A percentile compares a stretch with the other conserved stretches of the same genome.
phyloP scores from a whole-genome alignment of 163 green algal genomes.

The Chlamydomonas reinhardtii region DNA sequence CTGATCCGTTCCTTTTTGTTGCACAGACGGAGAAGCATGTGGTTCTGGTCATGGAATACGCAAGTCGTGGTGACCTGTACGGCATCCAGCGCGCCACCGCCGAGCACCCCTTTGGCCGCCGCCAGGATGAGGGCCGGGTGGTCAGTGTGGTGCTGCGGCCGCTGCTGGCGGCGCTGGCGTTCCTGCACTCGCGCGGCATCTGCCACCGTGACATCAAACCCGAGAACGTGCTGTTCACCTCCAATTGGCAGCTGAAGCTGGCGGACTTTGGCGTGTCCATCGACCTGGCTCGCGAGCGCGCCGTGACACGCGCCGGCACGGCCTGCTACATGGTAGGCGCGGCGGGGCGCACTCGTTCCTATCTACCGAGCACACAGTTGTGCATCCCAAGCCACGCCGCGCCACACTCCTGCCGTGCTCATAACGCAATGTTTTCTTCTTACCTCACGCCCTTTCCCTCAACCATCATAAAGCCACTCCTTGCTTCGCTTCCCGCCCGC shows the following conservation, averaged over 20 bases:
- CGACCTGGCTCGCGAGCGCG: slow-evolving; percentile 25
- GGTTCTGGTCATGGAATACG: slow-evolving; percentile 40
- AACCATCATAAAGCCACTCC: too few species aligned
- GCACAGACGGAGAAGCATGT: slow-evolving; percentile 26
- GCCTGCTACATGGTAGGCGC: not conserved
- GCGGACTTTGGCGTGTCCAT: slow-evolving; percentile 33
- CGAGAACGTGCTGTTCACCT: slow-evolving; percentile 33
- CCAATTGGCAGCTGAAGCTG: slow-evolving; percentile 16
- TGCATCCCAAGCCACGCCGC: not conserved
- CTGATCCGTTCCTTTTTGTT: too few species aligned
- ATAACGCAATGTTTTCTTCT: too few species aligned
- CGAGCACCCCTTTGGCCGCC: not conserved
- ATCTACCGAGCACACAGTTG: too few species aligned
- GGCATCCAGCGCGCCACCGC: not conserved
- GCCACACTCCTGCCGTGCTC: not conserved
- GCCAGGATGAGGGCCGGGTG: slow-evolving; percentile 23
- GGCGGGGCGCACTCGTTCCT: too few species aligned
- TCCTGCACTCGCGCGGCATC: not conserved
- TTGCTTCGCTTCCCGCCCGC: too few species aligned
- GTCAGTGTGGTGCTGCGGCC: not conserved
- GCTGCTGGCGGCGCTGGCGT: not conserved
- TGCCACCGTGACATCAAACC: not conserved
- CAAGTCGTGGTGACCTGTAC: slow-evolving; percentile 18
- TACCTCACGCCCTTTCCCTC: too few species aligned
- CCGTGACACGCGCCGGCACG: slow-evolving; percentile 27